Base-by-base conservation (phyloP, 345 rosid species). In the Draba incana region DNA sequence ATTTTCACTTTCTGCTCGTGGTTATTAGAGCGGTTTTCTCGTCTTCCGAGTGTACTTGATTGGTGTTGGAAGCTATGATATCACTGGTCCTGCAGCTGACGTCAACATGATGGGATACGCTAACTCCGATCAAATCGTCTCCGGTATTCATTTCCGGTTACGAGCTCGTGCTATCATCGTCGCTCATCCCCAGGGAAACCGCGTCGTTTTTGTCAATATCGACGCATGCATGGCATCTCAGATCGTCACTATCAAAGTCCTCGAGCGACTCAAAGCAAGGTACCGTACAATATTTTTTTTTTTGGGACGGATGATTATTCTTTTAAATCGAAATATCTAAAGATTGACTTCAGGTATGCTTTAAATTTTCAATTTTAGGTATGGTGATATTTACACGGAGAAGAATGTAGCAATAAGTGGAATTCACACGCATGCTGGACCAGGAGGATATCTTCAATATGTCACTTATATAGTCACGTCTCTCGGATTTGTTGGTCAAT, bases 61-160 rank as follows among this genome's bases (percentile, higher is more conserved):
- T 47, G 99, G 99, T 16, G 85, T 94, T 2, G 98, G 99, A 66
- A 94, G 93, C 84, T 92, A 91, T 59, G 99, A 94, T 83, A 94
- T 94, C 68, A 92, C 98, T 4, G 98, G 98, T 31, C 99, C 99
- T 4, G 99, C 98, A 4, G 96, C 99, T 46, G 97, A 94, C 79
- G 99, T 94, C 63, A 94, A 94, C 71, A 87, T 94, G 97, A 94
- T 94, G 99, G 99, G 99, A 1, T 94, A 94, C 72, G 97, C 99
- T 4, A 85, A 88, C 64, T 73, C 78, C 4, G 97, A 85, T 1
- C 99, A 94, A 83, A 78, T 77, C 53, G 78, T 96, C 2, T 86
- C 97, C 0, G 99, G 99, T 12, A 38, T 94, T 79, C 99, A 94
- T 83, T 85, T 94, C 81, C 80, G 99, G 68, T 66, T 94, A 76